phyloP scores from a whole-genome alignment of 2,329 filamentous ascomycete species.

The Hypomyces rosellus region DNA sequence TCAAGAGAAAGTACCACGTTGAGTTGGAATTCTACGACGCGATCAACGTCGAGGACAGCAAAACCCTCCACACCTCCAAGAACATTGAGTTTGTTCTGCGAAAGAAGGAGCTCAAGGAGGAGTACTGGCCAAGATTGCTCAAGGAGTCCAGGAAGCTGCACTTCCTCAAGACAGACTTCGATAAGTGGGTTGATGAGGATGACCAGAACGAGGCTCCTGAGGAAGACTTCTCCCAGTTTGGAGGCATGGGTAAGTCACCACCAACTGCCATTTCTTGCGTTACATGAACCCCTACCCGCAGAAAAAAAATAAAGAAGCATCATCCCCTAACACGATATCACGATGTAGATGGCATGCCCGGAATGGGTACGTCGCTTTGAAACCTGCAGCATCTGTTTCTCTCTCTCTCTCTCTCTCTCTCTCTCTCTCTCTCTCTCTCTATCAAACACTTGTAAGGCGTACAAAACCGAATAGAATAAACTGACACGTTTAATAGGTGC shows the following conservation, averaged over 20 bases:
- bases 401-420: no score
- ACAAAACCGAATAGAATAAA: neutral
- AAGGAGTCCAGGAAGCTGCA: conserved; percentile 87
- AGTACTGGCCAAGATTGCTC: conserved; percentile 92
- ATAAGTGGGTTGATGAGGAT: conserved; percentile 99
- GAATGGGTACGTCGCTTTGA: conserved; percentile 39
- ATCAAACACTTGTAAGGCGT: neutral
- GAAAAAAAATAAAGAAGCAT: neutral
- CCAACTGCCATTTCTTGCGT: no score
- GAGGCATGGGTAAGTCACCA: conserved; percentile 53
- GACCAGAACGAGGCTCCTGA: conserved; percentile 89
- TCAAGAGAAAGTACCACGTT: conserved; percentile 82
- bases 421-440: no score
- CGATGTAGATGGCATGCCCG: conserved; percentile 46
- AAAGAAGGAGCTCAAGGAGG: conserved; percentile 93
- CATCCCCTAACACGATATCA: conserved; percentile 1
- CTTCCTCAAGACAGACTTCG: conserved; percentile 97
- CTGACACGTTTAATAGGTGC: conserved; percentile 11
- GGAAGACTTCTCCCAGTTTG: conserved; percentile 67
- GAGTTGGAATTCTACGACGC: conserved; percentile 84
- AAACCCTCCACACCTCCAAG: conserved; percentile 81
- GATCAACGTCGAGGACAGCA: conserved; percentile 79
- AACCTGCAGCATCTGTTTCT: neutral
- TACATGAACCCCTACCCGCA: neutral
- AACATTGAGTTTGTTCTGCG: conserved; percentile 85